These are phyloP conservation scores for Debaryomyces prosopidis DNA, from an alignment of 805 yeast genomes.

Conservation along the genomic window DNA sequence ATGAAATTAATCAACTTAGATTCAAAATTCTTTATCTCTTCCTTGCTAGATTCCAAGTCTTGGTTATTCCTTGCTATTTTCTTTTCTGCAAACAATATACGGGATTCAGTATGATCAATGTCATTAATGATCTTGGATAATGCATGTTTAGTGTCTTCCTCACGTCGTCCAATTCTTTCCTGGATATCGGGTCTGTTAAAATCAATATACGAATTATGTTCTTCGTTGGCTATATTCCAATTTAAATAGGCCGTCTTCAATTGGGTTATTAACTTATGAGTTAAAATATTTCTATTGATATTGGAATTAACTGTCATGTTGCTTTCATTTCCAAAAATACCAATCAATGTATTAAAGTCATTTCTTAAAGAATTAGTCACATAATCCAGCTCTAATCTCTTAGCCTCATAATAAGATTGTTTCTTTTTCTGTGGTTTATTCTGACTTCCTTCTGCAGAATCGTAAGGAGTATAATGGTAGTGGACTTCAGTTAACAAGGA, in stretches of 20 bases:
- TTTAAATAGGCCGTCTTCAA: constrained; percentile 50
- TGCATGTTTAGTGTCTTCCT: constrained; percentile 44
- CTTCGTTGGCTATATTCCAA: constrained; percentile 44
- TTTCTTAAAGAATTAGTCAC: constrained; percentile 65
- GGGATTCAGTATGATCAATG: constrained; percentile 38
- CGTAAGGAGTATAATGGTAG: constrained; percentile 56
- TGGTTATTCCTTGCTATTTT: constrained; percentile 28
- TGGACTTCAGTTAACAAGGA: constrained; percentile 74
- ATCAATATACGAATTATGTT: constrained; percentile 28
- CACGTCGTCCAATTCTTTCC: constrained; percentile 42
- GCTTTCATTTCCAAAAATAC: constrained; percentile 41
- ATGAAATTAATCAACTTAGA: constrained; percentile 26
- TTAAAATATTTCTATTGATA: constrained; percentile 36
- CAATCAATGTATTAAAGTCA: constrained; percentile 48
- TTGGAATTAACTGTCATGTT: constrained; percentile 32
- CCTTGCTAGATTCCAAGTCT: constrained; percentile 26
- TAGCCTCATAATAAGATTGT: constrained; percentile 53
- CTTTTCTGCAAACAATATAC: constrained; percentile 35
- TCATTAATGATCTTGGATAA: constrained; percentile 47
- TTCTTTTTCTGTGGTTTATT: constrained; percentile 16
- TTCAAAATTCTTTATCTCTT: constrained; percentile 25
- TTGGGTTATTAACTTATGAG: constrained; percentile 63
- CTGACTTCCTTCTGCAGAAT: constrained; percentile 32
- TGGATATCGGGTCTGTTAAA: constrained; percentile 44
- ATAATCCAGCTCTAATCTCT: constrained; percentile 66